Evolutionary conservation across 768 basidiomycete genomes (phyloP).

Genomic region (Tubosaeta brunneosetosa): DNA sequence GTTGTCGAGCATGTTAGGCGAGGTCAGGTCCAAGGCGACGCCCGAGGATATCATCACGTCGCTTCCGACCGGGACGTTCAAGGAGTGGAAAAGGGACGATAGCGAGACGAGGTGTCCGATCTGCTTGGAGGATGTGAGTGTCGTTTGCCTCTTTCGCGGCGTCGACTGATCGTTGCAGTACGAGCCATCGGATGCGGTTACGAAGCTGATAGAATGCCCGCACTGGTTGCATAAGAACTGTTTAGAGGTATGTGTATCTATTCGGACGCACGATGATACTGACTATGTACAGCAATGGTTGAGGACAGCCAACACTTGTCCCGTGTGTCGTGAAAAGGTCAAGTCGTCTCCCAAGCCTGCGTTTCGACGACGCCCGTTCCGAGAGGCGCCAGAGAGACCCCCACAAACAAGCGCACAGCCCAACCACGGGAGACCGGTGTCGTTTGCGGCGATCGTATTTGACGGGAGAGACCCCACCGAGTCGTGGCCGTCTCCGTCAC

Average conservation of each 20-base stretch:
- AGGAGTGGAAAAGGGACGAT: constrained; percentile 62
- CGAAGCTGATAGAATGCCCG: constrained; percentile 63
- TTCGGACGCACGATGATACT: constrained; percentile 1
- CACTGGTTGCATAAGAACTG: constrained; percentile 82
- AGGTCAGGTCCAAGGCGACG: constrained; percentile 62
- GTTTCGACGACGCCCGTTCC: constrained; percentile 17
- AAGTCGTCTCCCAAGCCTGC: constrained; percentile 21
- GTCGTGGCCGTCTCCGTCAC: constrained; percentile 4
- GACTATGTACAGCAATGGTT: constrained; percentile 65
- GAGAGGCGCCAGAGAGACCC: constrained; percentile 2
- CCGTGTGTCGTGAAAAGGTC: constrained; percentile 71
- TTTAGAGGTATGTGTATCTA: constrained; percentile 46
- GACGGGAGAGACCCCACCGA: constrained; percentile 14
- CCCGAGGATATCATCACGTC: constrained; percentile 56
- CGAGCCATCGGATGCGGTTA: constrained; percentile 51
- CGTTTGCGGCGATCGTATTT: constrained; percentile 17
- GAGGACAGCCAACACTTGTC: constrained; percentile 68
- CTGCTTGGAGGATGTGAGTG: constrained; percentile 75
- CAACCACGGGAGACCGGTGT: constrained; percentile 11
- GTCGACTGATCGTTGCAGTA: constrained; percentile 45
- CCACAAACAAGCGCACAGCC: constrained; percentile 5
- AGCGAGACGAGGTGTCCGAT: constrained; percentile 78
- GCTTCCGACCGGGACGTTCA: constrained; percentile 57
- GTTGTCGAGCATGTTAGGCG: constrained; percentile 57
- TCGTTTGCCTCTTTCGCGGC: neutral